These are phyloP conservation scores for Arachis stenosperma DNA, from an alignment of 306 rosid genomes.

Conservation along the genomic window DNA sequence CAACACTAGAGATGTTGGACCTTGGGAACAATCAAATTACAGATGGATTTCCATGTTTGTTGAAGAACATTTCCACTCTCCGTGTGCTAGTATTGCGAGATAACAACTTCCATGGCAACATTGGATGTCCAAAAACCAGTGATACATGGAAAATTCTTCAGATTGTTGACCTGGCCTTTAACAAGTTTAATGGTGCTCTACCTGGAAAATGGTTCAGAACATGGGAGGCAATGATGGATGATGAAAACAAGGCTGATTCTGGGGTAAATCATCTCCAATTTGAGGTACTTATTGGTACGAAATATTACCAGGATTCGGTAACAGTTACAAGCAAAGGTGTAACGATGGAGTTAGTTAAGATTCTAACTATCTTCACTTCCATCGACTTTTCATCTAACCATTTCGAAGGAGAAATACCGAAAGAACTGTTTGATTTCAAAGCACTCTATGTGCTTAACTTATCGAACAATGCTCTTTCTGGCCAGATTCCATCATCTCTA, in stretches of 20 bases:
- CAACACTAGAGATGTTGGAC: constrained; percentile 38
- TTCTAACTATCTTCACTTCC: constrained; percentile 43
- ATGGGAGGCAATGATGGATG: constrained; percentile 53
- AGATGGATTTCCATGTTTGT: constrained; percentile 44
- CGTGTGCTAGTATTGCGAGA: constrained; percentile 51
- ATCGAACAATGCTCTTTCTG: constrained; percentile 52
- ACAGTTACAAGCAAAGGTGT: constrained; percentile 47
- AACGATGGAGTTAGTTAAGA: constrained; percentile 41
- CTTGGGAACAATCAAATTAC: constrained; percentile 37
- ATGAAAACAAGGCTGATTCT: constrained; percentile 4
- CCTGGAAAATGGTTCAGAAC: constrained; percentile 38
- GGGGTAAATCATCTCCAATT: constrained; percentile 22
- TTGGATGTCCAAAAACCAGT: constrained; percentile 38
- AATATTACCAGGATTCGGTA: constrained; percentile 52
- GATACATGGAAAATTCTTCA: constrained; percentile 50
- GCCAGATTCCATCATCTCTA: constrained; percentile 46
- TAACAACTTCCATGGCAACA: constrained; percentile 40
- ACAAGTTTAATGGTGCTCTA: constrained; percentile 45
- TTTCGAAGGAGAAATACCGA: constrained; percentile 52
- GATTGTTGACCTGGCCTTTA: constrained; percentile 53
- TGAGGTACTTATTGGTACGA: not conserved
- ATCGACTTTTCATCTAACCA: constrained; percentile 60
- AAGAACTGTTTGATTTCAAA: constrained; percentile 42
- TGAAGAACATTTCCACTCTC: constrained; percentile 46
- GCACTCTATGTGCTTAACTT: constrained; percentile 50